These are phyloP conservation scores for Theobroma cacao DNA, from an alignment of 345 rosid genomes.

Conservation along the genomic window DNA sequence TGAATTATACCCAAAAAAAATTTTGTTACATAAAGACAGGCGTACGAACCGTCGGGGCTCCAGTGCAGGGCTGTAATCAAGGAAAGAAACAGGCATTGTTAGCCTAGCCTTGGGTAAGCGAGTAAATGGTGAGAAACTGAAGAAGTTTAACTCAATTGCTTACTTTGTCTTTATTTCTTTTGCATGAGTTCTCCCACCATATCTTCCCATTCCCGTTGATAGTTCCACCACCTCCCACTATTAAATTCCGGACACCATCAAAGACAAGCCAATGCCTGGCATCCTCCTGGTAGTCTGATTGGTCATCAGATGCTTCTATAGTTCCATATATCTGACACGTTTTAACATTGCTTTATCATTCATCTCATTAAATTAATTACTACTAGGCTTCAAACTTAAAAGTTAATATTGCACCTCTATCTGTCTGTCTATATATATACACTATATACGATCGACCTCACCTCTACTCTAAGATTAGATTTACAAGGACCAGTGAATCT, in stretches of 20 bases:
- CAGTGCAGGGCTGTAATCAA: background rate
- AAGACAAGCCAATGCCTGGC: constrained; percentile 59
- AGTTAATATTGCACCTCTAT: background rate
- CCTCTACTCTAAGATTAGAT: constrained; percentile 48
- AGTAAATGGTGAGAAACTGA: background rate
- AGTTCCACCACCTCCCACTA: constrained; percentile 60
- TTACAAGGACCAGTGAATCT: constrained; percentile 71
- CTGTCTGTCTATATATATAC: background rate
- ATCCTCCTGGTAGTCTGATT: constrained; percentile 49
- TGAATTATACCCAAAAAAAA: too few species aligned
- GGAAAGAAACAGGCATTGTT: background rate
- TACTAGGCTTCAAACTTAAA: background rate
- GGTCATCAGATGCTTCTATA: constrained; percentile 52
- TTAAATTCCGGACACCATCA: constrained; percentile 36
- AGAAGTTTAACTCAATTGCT: background rate
- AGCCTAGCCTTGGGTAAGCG: background rate
- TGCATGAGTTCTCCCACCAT: constrained; percentile 94
- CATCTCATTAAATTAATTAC: background rate
- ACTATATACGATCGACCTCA: background rate
- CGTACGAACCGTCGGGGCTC: background rate
- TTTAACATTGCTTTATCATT: background rate
- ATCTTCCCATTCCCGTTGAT: constrained; percentile 73
- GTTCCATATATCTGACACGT: constrained; percentile 53
- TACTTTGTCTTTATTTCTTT: constrained; percentile 58
- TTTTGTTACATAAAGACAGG: background rate